These are phyloP conservation scores for Nemania serpens DNA, from an alignment of 2,329 filamentous ascomycete genomes.

Conservation along the genomic window DNA sequence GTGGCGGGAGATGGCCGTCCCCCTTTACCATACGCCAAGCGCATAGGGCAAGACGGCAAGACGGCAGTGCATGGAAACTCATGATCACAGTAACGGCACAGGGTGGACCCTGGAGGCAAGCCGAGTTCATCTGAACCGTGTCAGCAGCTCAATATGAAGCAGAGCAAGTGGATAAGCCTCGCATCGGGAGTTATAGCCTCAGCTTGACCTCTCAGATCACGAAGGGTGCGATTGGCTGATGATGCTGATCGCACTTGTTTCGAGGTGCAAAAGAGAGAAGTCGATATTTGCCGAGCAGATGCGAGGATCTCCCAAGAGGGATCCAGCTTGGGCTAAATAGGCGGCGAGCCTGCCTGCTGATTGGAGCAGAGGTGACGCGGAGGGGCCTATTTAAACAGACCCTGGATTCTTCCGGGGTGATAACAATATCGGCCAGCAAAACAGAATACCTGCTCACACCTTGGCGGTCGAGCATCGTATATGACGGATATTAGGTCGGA, in stretches of 20 bases:
- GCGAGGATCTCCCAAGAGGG: slow-evolving; percentile 1
- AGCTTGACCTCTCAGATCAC: not conserved
- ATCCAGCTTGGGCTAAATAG: slow-evolving; percentile 26
- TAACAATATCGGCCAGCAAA: slow-evolving; percentile 21
- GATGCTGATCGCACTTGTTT: slow-evolving; percentile 18
- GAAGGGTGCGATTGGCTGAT: slow-evolving; percentile 5
- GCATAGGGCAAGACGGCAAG: slow-evolving; percentile 29
- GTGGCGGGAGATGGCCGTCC: not conserved
- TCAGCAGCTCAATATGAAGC: slow-evolving; percentile 18
- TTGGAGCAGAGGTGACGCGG: slow-evolving; percentile 16
- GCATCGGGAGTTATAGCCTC: slow-evolving; percentile 25
- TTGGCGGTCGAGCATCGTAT: slow-evolving; percentile 15
- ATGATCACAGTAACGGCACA: slow-evolving; percentile 22
- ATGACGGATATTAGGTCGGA: slow-evolving; percentile 23
- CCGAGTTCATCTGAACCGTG: slow-evolving; percentile 1
- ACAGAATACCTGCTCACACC: slow-evolving; percentile 6
- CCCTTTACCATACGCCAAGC: slow-evolving; percentile 20
- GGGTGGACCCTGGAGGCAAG: not conserved
- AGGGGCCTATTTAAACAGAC: slow-evolving; percentile 15
- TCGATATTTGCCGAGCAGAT: slow-evolving; percentile 18
- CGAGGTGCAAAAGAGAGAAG: not conserved
- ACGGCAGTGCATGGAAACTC: slow-evolving; percentile 26
- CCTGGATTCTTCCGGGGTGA: slow-evolving; percentile 20
- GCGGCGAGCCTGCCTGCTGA: not conserved
- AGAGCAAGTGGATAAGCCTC: slow-evolving; percentile 12